Percentiles rank a stretch among this genome's conserved stretches.
Evolutionary conservation across 228 moss, liverwort and hornwort species (phyloP).

Genomic region (Sphagnum magellanicum): DNA sequence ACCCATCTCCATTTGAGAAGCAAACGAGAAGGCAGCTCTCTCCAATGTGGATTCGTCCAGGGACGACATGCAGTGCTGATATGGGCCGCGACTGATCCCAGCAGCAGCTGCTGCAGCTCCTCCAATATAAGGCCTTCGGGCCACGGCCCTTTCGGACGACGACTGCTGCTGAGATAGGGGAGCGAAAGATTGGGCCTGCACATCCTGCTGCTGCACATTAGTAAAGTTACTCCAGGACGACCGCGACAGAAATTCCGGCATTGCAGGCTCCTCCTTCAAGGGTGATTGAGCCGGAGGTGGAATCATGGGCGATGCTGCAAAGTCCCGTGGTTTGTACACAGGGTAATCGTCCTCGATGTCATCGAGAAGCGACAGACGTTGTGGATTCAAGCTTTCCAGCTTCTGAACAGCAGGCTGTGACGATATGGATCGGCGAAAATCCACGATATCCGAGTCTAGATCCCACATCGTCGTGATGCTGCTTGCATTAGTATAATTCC

Average conservation of each 20-base stretch:
- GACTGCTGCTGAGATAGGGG: constrained; percentile 2
- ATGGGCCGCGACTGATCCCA: constrained; percentile 5
- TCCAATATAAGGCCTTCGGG: no score
- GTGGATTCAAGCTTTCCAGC: constrained; percentile 8
- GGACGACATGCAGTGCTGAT: constrained; percentile 7
- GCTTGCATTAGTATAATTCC: no score
- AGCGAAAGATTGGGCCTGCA: constrained; percentile 49
- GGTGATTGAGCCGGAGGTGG: constrained; percentile 57
- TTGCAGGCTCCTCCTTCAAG: constrained; percentile 31
- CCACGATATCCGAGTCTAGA: no score
- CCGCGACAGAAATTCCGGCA: constrained; percentile 53
- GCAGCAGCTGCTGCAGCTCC: no score
- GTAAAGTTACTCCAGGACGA: constrained; percentile 64
- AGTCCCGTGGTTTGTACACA: constrained; percentile 19
- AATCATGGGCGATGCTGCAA: constrained; percentile 22
- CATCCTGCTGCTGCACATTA: constrained; percentile 8
- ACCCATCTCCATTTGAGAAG: constrained; percentile 67
- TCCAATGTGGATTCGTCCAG: constrained; percentile 43
- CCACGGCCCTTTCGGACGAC: no score
- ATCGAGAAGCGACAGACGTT: constrained; percentile 24
- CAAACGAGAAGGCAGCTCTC: constrained; percentile 54
- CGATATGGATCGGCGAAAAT: no score
- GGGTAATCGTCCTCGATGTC: constrained; percentile 72
- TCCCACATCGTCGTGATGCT: no score
- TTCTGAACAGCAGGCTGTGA: no score